Evolutionary conservation across 805 yeast species (phyloP).

Genomic region (Lipomyces chichibuensis): DNA sequence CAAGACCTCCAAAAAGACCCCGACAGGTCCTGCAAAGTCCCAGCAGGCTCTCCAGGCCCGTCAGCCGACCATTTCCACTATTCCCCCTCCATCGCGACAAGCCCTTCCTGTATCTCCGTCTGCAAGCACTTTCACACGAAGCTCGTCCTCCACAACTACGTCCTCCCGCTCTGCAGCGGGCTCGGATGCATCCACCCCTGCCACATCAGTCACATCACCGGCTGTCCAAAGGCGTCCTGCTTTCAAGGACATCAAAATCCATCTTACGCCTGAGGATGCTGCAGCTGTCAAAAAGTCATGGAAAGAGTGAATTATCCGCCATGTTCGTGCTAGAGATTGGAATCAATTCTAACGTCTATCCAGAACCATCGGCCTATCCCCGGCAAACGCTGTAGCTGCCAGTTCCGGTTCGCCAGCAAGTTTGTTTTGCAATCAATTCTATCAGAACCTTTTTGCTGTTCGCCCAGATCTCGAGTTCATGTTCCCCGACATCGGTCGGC

Average conservation of each 20-base stretch:
- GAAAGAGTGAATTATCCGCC: constrained; percentile 21
- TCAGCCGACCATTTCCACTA: not conserved
- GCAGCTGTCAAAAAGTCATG: constrained; percentile 26
- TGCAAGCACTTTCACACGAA: not conserved
- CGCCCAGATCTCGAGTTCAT: constrained; percentile 53
- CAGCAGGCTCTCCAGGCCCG: not conserved
- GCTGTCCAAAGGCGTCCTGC: not conserved
- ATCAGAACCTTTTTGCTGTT: constrained; percentile 55
- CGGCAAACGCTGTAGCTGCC: constrained; percentile 15
- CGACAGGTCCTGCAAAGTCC: not conserved
- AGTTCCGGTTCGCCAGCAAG: constrained; percentile 29
- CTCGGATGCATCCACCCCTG: constrained; percentile 2
- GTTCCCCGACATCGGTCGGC: constrained; percentile 63
- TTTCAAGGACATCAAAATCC: constrained; percentile 28
- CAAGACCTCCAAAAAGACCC: not conserved
- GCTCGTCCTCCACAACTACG: constrained; percentile 13
- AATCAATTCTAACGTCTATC: not conserved
- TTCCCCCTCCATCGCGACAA: not conserved
- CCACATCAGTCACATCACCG: not conserved
- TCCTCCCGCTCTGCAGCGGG: constrained; percentile 5
- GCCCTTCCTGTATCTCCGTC: not conserved
- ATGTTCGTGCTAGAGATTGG: not conserved
- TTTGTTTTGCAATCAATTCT: constrained; percentile 61
- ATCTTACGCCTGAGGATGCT: constrained; percentile 31
- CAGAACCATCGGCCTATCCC: constrained; percentile 29